Evolutionary conservation across 2,329 filamentous ascomycete species (phyloP), one percentile per base, ranked within the genome.

Genomic region (Trichoderma afroharzianum): DNA sequence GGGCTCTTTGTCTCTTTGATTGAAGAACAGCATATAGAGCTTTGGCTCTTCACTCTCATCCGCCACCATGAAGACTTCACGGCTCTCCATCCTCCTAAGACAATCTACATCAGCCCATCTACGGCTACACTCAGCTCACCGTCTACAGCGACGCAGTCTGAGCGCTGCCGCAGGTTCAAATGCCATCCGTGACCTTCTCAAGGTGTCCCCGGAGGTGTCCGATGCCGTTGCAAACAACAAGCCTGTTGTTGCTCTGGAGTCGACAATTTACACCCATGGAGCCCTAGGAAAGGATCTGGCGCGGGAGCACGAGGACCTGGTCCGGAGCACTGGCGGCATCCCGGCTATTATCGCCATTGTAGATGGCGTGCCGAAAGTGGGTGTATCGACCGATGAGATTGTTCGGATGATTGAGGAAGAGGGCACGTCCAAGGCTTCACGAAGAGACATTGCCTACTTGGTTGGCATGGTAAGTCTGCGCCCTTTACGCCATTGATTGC

Each of bases 231-330:
- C 88, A 55, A 88, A 89, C 14, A 90, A 91, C 71, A 91, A 90
- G 77, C 95, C 96, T 0, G 91, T 99, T 4, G 95, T 99, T 12
- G 96, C 95, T 18, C 87, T 99, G 5, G 96, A 99, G 82, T 94
- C 93, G 2, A 97, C 96, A 5, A 98, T 99, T 76, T 98, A 99
- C 82, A 99, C 96, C 1, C 96, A 99, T 82, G 95, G 94, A 53
- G 90, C 92, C 26, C 85, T 99, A 15, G 93, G 93, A n/a, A 88
- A 90, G 39, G 86, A 87, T 59, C 83, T 89, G 24, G 87, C 91
- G 61, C 87, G 97, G 66, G 94, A 98, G 81, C 88, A 98, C 72
- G 93, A 98, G 78, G 90, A 91, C 14, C 86, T 97, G 53, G 92
- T 98, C 63, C 92, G 96, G 59, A 85, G 86, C 53, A 88, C 94